phyloP scores from a whole-genome alignment of 1,139 yeast genomes.

The Hanseniaspora uvarum region DNA sequence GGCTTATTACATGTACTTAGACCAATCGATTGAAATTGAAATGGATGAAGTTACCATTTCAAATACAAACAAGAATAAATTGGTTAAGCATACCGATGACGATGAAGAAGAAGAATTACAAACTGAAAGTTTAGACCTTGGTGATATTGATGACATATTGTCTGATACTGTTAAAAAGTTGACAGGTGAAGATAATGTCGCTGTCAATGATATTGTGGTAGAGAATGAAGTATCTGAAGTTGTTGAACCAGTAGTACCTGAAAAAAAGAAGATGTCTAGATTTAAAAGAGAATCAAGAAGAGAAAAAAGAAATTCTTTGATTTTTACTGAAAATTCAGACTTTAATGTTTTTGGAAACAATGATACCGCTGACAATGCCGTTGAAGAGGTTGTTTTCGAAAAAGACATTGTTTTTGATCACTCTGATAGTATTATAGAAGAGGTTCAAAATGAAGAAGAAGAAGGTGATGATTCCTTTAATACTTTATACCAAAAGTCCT shows the following conservation, averaged over 20 bases:
- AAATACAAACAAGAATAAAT: slow-evolving; percentile 8
- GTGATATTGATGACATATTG: slow-evolving; percentile 22
- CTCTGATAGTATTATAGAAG: slow-evolving; percentile 6
- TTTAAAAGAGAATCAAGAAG: slow-evolving; percentile 24
- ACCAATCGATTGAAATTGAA: slow-evolving; percentile 5
- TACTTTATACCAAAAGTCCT: slow-evolving; percentile 16
- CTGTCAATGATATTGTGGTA: neutral
- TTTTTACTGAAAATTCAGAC: slow-evolving; percentile 2
- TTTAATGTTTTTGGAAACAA: slow-evolving; percentile 13
- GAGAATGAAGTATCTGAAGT: neutral
- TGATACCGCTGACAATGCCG: slow-evolving; percentile 17
- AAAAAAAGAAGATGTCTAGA: slow-evolving; percentile 26
- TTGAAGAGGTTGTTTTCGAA: slow-evolving; percentile 23
- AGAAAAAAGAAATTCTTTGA: slow-evolving; percentile 15
- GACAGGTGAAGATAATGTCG: slow-evolving; percentile 1
- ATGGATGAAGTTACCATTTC: slow-evolving; percentile 1
- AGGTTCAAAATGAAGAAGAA: slow-evolving; percentile 9
- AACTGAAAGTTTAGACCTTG: slow-evolving; percentile 22
- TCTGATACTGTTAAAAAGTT: slow-evolving; percentile 9
- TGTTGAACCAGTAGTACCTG: slow-evolving; percentile 16
- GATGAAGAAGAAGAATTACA: slow-evolving; percentile 19
- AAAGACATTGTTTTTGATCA: slow-evolving; percentile 3
- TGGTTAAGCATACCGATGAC: neutral
- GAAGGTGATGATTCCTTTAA: slow-evolving; percentile 12
- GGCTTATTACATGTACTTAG: slow-evolving; percentile 13